These are phyloP conservation scores for Tetrahymena malaccensis DNA, from an alignment of 73 alveolate species.

Conservation along the genomic window DNA sequence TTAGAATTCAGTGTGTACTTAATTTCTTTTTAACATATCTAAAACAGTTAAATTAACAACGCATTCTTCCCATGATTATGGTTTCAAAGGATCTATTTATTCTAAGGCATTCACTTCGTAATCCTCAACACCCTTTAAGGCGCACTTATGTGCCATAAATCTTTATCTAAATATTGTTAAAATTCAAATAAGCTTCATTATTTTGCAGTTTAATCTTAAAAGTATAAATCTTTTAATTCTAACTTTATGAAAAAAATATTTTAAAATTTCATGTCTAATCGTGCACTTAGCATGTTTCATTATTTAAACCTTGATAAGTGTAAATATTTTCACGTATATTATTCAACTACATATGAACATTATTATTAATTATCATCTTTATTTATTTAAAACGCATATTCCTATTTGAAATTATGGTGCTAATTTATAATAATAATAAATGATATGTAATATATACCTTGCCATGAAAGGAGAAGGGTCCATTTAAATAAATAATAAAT, in stretches of 20 bases:
- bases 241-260: too few species aligned
- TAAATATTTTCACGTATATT: too few species aligned
- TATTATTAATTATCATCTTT: too few species aligned
- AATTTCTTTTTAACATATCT: conserved; percentile 69
- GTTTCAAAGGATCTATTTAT: conserved; percentile 59
- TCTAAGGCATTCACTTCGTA: conserved; percentile 15
- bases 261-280: neutral
- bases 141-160: conserved; percentile 36
- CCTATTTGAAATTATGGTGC: too few species aligned
- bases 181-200: neutral
- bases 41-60: conserved; percentile 70
- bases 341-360: neutral
- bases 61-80: conserved; percentile 83
- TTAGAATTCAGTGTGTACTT: conserved; percentile 63
- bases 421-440: neutral
- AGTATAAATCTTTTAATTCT: neutral
- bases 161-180: conserved; percentile 10
- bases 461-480: conserved; percentile 42
- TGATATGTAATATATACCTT: neutral
- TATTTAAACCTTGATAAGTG: neutral
- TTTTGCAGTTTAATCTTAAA: neutral
- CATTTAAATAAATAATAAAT: conserved; percentile 11
- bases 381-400: too few species aligned
- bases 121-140: conserved; percentile 30
- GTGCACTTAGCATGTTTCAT: neutral